Evolutionary conservation across 2,329 filamentous ascomycete species (phyloP).

Genomic region (Raffaelea ambrosiae): DNA sequence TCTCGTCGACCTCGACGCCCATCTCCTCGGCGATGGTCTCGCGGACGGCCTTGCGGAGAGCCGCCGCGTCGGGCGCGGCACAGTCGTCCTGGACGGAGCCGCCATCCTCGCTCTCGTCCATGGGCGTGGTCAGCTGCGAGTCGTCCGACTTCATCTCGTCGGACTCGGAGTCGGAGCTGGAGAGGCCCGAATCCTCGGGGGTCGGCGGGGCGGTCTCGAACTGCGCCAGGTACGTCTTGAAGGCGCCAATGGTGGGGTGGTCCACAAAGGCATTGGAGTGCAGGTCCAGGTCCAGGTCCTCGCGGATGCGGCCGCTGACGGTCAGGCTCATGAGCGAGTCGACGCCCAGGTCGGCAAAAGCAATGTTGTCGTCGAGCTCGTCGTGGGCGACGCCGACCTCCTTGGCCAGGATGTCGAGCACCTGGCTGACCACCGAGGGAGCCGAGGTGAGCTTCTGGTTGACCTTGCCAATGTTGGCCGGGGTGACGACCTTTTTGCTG

Average conservation of each 20-base stretch:
- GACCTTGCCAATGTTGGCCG: conserved; percentile 36
- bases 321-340: conserved; percentile 55
- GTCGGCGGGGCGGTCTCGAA: conserved; percentile 23
- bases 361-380: conserved; percentile 47
- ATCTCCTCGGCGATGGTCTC: conserved; percentile 63
- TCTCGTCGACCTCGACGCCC: conserved; percentile 59
- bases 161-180: conserved; percentile 33
- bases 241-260: conserved; percentile 42
- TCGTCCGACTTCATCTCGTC: conserved; percentile 34
- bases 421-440: conserved; percentile 30
- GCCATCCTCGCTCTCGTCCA: conserved; percentile 41
- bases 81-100: conserved; percentile 35
- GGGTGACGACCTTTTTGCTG: conserved; percentile 33
- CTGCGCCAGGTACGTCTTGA: conserved; percentile 36
- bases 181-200: conserved; percentile 24
- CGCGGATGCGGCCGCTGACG: conserved; percentile 46
- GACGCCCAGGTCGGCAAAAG: conserved; percentile 49
- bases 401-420: conserved; percentile 45
- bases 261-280: conserved; percentile 46
- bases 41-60: conserved; percentile 45
- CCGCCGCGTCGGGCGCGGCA: conserved; percentile 25
- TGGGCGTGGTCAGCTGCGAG: conserved; percentile 43
- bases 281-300: conserved; percentile 48
- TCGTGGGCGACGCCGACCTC: conserved; percentile 47
- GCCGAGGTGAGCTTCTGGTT: conserved; percentile 37